A percentile compares a stretch with the other conserved stretches of the same genome.
Evolutionary conservation across 768 basidiomycete genomes (phyloP).

Genomic region (Suillus ampliporus): DNA sequence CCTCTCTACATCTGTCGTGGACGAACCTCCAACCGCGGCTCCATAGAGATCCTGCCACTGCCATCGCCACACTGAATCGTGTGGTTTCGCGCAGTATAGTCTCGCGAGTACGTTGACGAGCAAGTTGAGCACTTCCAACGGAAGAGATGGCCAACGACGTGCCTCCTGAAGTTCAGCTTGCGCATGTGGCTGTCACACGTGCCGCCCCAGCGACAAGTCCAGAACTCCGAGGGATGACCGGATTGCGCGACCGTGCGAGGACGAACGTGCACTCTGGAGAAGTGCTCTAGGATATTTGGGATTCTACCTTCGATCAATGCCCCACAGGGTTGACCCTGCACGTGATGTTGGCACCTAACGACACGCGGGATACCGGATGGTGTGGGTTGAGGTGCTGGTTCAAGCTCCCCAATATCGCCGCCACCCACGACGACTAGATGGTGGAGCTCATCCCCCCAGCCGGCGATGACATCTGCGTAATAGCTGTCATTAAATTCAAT

Average conservation of each 20-base stretch:
- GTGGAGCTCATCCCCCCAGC: not conserved
- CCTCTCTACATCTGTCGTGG: not conserved
- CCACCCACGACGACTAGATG: too few species aligned
- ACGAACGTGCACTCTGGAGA: not conserved
- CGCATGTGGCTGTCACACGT: not conserved
- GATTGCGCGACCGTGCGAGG: not conserved
- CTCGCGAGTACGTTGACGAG: not conserved
- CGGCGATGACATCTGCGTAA: not conserved
- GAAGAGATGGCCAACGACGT: not conserved
- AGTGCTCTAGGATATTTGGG: not conserved
- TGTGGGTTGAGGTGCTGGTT: not conserved
- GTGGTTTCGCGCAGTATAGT: not conserved
- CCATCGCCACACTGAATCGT: conserved; percentile 1
- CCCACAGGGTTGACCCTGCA: not conserved
- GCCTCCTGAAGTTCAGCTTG: not conserved
- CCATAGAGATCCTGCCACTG: not conserved
- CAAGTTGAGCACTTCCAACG: not conserved
- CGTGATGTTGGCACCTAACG: not conserved
- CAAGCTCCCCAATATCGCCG: not conserved
- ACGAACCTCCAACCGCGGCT: not conserved
- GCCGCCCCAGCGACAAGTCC: conserved; percentile 3
- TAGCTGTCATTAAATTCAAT: not conserved
- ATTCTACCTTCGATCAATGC: not conserved
- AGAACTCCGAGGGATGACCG: not conserved
- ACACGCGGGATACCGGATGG: not conserved